Evolutionary conservation across 139 green algal genomes (phyloP), one percentile per base, ranked within the genome.

Genomic region (Dunaliella sp.): DNA sequence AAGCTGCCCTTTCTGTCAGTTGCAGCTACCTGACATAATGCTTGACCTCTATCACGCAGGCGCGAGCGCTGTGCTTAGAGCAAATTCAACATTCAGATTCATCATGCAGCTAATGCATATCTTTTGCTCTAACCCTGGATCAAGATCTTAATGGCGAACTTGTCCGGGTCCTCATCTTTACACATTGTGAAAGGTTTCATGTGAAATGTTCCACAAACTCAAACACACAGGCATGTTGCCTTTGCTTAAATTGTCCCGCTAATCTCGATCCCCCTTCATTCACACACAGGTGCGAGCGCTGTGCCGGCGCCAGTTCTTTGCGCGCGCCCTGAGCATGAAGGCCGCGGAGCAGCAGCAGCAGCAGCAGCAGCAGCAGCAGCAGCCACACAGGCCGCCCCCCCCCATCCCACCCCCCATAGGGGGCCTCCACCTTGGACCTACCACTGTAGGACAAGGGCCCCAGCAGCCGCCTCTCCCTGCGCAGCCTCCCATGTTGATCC

Each of bases 301-400:
- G 25, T 95, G 92, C 80, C 86, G 93, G 1, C 86, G 88, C 75
- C 95, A 97, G 88, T 97, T 97, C 85, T 93, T 95, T 81, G 87
- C 90, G 3, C 90, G 93, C n/a, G 93, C 93, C 0, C 65, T 95
- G 35, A 90, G 89, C 31, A 88, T 92, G 77, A 97, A 96, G 86
- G 87, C 96, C 0, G 93, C 93, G 1, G 81, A 87, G 33, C 36
- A 73, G 77, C 90, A 95, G 88, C 77, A 80, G 26, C 34, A 84
- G 57, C 84, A 83, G 36, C 84, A 57, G 34, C 83, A 36, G 16
- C 48, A 7, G 7, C 16, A 26, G 48, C 7, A 16, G 48, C 48
- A 7, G 16, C 48, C 48, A 16, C 48, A 65, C 48, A 65, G 7
- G 48, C 48, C 48, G 16, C 48, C 48, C 16, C 48, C 48, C 16